Evolutionary conservation across 2,329 filamentous ascomycete species (phyloP).

Genomic region (Alternaria viburni): DNA sequence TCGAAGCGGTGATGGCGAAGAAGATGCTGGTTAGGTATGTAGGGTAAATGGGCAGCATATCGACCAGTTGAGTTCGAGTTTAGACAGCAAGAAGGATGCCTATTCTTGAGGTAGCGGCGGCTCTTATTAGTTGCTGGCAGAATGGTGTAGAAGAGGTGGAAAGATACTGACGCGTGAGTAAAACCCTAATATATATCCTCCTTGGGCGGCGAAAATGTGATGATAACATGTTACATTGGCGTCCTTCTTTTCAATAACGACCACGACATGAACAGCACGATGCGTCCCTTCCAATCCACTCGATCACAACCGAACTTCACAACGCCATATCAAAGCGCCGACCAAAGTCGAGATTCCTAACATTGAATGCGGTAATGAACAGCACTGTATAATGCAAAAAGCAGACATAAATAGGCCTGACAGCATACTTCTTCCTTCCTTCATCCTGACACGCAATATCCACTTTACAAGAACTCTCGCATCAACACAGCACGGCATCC

Average conservation of each 20-base stretch:
- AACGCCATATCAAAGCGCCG: not conserved
- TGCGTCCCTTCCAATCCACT: not conserved
- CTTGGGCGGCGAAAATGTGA: not conserved
- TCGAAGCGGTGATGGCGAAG: not conserved
- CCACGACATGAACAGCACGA: not conserved
- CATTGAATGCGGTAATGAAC: not conserved
- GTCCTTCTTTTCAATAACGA: not conserved
- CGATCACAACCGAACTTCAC: not conserved
- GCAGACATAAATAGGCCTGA: not conserved
- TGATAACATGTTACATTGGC: not conserved
- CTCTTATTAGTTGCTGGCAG: not conserved
- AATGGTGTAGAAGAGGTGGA: not conserved
- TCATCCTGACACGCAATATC: not conserved
- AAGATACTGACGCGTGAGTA: not conserved
- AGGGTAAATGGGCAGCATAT: not conserved
- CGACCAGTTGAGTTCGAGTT: not conserved
- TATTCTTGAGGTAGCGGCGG: not conserved
- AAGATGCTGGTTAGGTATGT: not conserved
- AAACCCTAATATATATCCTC: not conserved
- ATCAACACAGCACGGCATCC: not conserved
- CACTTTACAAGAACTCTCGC: not conserved
- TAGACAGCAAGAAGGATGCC: not conserved
- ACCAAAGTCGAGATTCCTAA: not conserved
- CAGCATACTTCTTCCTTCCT: not conserved
- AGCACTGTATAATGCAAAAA: not conserved